A percentile compares a stretch with the other conserved stretches of the same genome.
These are phyloP conservation scores for Lepiota brunneoincarnata DNA, from an alignment of 768 basidiomycete genomes.

Conservation along the genomic window DNA sequence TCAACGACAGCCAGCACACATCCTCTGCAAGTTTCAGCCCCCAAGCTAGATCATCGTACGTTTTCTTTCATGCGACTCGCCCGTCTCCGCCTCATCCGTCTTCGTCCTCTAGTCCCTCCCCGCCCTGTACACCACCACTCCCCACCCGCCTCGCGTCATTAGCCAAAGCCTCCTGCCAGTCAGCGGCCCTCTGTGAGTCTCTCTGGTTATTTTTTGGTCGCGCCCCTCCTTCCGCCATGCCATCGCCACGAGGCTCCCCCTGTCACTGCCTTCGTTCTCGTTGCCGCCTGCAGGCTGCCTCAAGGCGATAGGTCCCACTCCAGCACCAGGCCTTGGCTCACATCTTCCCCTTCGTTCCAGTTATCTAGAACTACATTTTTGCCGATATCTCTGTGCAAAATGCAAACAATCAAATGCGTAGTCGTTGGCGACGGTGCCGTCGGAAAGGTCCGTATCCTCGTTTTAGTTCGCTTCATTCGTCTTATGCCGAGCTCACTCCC, in stretches of 20 bases:
- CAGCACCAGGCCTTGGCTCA: slow-evolving; percentile 17
- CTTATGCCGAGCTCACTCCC: slow-evolving; percentile 6
- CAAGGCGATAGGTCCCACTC: slow-evolving; percentile 24
- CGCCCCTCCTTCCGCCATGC: slow-evolving; percentile 19
- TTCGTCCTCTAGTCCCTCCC: neutral
- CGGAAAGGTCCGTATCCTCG: slow-evolving; percentile 74
- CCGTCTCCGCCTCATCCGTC: slow-evolving; percentile 7
- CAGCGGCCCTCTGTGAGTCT: slow-evolving; percentile 18
- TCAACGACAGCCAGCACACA: slow-evolving; percentile 35
- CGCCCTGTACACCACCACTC: slow-evolving; percentile 6
- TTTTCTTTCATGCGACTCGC: slow-evolving; percentile 9
- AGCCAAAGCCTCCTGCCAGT: slow-evolving; percentile 11
- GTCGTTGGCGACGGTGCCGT: slow-evolving; percentile 98
- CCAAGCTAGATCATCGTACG: slow-evolving; percentile 19
- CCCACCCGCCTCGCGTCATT: slow-evolving; percentile 10
- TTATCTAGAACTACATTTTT: slow-evolving; percentile 14
- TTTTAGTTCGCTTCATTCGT: slow-evolving; percentile 10
- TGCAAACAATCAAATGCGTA: slow-evolving; percentile 98
- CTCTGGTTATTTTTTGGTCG: neutral
- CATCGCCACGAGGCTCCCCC: slow-evolving; percentile 38
- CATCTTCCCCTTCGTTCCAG: slow-evolving; percentile 11
- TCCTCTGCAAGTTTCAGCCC: too few relatives aligned
- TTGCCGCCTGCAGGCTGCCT: slow-evolving; percentile 19
- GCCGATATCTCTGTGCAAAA: slow-evolving; percentile 32
- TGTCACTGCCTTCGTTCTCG: slow-evolving; percentile 32